Base-by-base conservation (phyloP, 108 stramenopile species). In the Asterionellopsis glacialis region DNA sequence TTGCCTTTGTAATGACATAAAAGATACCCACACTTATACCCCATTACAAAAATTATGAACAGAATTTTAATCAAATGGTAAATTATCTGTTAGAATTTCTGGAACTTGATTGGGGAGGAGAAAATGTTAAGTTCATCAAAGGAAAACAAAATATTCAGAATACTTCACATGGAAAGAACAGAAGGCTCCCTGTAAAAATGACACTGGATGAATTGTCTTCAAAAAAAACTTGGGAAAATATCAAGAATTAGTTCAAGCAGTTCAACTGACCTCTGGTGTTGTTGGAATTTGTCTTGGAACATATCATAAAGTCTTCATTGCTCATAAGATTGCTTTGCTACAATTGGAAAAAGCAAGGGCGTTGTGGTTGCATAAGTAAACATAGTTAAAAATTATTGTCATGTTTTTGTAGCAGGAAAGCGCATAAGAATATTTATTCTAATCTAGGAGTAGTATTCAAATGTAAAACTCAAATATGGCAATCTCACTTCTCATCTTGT, bases 1-100 rank as follows among this genome's bases (percentile, higher is more conserved):
- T 83, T 40, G 82, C 80, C 26, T 73, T 85, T 38, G 24, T 48
- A 13, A 70, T 68, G 10, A 77, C 75, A 60, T 57, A 63, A 76
- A 27, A 67, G 12, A 50, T 88, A 28, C 86, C 90, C 3, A 70
- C 79, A 7, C 51, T 76, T 16, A 68, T 83, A 13, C 44, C 89
- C 23, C 73, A 88, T 48, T 93, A 93, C 64, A 88, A 93, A 67
- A 82, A 92, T 60, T 92, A 85, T 61, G 61, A 57, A 9, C 56
- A 25, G 12, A 72, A 79, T 45, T 81, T 77, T 41, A 72, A 73
- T 42, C 42, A 58, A 38, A 87, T 82, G 1, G 67, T 73, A 11
- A 49, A 63, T 12, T 12, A 12, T 13, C 59, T 93, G 16, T 52
- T 93, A 48, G 70, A 75, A 3, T 89, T 93, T 71, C 56, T 91